These are phyloP conservation scores for Psilocybe cyanescens DNA, from an alignment of 768 basidiomycete genomes.

Conservation along the genomic window DNA sequence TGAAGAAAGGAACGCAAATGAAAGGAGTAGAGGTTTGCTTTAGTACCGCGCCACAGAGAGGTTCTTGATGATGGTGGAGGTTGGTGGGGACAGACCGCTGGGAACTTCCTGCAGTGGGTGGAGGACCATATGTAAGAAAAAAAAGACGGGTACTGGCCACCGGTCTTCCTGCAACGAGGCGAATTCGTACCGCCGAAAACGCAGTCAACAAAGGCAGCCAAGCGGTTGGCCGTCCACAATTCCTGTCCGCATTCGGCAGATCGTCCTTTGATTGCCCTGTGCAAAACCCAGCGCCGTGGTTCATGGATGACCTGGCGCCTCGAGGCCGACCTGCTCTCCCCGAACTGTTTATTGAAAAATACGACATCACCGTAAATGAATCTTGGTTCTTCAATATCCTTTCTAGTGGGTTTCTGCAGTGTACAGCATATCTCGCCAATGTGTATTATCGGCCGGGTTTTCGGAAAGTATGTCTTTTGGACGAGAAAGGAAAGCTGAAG, in stretches of 20 bases:
- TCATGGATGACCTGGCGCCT: neutral
- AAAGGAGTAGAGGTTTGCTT: slow-evolving; percentile 1
- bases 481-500: slow-evolving; percentile 21
- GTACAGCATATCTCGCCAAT: too few relatives aligned
- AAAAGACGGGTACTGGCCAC: slow-evolving; percentile 3
- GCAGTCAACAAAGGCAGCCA: slow-evolving; percentile 19
- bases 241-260: slow-evolving; percentile 14
- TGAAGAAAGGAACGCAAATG: neutral
- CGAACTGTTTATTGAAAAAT: neutral
- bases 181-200: slow-evolving; percentile 12
- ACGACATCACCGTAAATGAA: neutral
- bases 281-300: slow-evolving; percentile 1
- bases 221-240: slow-evolving; percentile 4
- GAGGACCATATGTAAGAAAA: slow-evolving; percentile 20
- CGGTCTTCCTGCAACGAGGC: slow-evolving; percentile 20
- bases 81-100: slow-evolving; percentile 4
- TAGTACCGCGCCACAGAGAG: slow-evolving; percentile 10
- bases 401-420: neutral
- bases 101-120: slow-evolving; percentile 2
- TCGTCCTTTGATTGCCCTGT: slow-evolving; percentile 4
- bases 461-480: neutral
- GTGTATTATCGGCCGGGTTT: neutral
- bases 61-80: slow-evolving; percentile 15
- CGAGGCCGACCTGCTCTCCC: slow-evolving; percentile 4
- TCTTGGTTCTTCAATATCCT: neutral